A percentile compares a stretch with the other conserved stretches of the same genome.
Evolutionary conservation across 2,329 filamentous ascomycete species (phyloP).

Genomic region (Trichophyton mentagrophytes): DNA sequence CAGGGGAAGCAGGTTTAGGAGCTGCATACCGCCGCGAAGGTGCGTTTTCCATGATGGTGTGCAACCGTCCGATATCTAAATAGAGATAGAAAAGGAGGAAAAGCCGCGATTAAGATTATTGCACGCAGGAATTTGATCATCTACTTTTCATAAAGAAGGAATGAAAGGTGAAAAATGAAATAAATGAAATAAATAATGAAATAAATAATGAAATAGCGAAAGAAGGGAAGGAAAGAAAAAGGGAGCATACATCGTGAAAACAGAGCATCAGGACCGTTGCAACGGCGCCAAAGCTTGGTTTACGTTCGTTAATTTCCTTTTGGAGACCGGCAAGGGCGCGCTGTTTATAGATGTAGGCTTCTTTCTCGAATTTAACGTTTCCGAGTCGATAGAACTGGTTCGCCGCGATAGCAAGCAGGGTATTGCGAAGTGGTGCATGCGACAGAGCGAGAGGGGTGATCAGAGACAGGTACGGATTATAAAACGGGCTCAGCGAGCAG

Average conservation of each 20-base stretch:
- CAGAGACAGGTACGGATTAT: conserved; percentile 22
- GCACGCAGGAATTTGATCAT: not conserved
- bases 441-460: conserved; percentile 17
- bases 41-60: conserved; percentile 23
- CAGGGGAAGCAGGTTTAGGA: conserved; percentile 14
- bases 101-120: conserved; percentile 4
- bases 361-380: conserved; percentile 15
- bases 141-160: not conserved
- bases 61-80: conserved; percentile 23
- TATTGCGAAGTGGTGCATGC: conserved; percentile 17
- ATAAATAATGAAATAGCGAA: too few species aligned
- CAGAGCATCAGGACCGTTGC: conserved; percentile 25
- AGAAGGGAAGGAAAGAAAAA: not conserved
- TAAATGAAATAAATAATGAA: too few species aligned
- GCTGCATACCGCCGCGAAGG: conserved; percentile 19
- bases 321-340: conserved; percentile 18
- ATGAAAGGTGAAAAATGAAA: too few species aligned
- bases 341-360: conserved; percentile 19
- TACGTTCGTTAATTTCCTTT: conserved; percentile 13
- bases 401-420: conserved; percentile 20
- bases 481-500: conserved; percentile 19
- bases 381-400: conserved; percentile 21
- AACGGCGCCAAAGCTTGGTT: conserved; percentile 16
- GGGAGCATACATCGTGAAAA: conserved; percentile 20
- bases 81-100: not conserved